Evolutionary conservation across 192 early-diverging fungal species (phyloP).

Genomic region (Pilaira anomala): DNA sequence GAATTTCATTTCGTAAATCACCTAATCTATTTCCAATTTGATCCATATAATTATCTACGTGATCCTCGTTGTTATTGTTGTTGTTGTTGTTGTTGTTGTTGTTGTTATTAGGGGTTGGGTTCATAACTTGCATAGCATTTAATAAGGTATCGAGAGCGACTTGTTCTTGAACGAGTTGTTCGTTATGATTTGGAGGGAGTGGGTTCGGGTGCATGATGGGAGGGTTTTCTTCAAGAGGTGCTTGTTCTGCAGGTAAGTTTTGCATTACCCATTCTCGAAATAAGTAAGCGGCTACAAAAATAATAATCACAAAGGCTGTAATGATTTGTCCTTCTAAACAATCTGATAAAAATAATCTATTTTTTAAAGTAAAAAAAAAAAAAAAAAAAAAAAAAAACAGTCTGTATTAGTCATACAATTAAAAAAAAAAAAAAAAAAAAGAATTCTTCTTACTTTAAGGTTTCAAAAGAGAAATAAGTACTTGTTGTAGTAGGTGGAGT

Average conservation of each 20-base stretch:
- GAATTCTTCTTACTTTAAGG: constrained; percentile 20
- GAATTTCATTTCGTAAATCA: neutral
- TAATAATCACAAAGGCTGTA: constrained; percentile 66
- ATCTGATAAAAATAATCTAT: constrained; percentile 54
- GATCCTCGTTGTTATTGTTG: neutral
- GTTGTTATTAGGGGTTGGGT: neutral
- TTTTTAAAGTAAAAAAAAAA: neutral
- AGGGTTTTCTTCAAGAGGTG: neutral
- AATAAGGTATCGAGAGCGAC: constrained; percentile 17
- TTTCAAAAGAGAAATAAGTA: neutral
- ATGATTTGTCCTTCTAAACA: constrained; percentile 87
- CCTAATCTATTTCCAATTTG: neutral
- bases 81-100: neutral
- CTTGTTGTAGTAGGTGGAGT: neutral
- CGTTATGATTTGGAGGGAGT: neutral
- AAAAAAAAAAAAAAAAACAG: too few species aligned
- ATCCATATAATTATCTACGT: neutral
- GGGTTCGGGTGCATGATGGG: neutral
- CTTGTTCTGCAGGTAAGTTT: constrained; percentile 48
- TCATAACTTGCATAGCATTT: constrained; percentile 17
- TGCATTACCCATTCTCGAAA: constrained; percentile 87
- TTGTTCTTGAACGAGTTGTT: constrained; percentile 16
- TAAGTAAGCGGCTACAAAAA: constrained; percentile 77
- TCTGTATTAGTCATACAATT: neutral
- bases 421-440: neutral